phyloP scores from a whole-genome alignment of 768 basidiomycete genomes.

The Xanthoconium purpureum region DNA sequence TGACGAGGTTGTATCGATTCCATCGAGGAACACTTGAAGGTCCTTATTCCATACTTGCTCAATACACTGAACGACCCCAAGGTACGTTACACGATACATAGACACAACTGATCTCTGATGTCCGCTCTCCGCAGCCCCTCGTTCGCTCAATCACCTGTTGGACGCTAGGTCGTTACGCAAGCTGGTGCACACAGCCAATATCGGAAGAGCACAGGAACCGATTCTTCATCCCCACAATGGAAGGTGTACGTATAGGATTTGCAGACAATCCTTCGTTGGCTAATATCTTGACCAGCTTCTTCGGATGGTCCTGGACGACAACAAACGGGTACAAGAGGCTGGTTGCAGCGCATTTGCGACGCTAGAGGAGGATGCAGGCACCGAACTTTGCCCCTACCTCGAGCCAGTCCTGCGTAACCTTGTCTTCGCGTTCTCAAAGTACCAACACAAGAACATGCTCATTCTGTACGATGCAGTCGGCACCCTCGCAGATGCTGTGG shows the following conservation, averaged over 20 bases:
- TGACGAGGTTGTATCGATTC: conserved; percentile 88
- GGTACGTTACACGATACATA: conserved; percentile 41
- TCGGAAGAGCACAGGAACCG: conserved; percentile 84
- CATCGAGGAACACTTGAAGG: conserved; percentile 92
- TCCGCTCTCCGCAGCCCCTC: conserved; percentile 61
- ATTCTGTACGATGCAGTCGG: conserved; percentile 99
- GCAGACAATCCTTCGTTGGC: neutral
- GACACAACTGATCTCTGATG: neutral
- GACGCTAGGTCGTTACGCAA: conserved; percentile 98
- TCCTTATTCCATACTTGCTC: conserved; percentile 89
- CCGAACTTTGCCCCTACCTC: conserved; percentile 86
- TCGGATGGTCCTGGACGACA: conserved; percentile 95
- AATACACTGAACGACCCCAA: conserved; percentile 88
- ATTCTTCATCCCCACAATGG: conserved; percentile 97
- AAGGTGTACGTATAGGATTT: conserved; percentile 68
- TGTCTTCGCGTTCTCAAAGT: conserved; percentile 95
- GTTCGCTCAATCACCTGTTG: conserved; percentile 98
- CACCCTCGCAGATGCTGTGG: conserved; percentile 95
- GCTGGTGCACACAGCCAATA: conserved; percentile 87
- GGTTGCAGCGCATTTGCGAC: conserved; percentile 99
- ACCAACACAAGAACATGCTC: conserved; percentile 99
- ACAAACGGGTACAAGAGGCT: conserved; percentile 98
- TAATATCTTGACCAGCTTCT: conserved; percentile 61
- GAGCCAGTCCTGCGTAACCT: conserved; percentile 94
- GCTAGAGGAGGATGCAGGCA: conserved; percentile 94